A percentile compares a stretch with the other conserved stretches of the same genome.
phyloP scores from a whole-genome alignment of 176 grass and related monocot species.

The Canna indica region DNA sequence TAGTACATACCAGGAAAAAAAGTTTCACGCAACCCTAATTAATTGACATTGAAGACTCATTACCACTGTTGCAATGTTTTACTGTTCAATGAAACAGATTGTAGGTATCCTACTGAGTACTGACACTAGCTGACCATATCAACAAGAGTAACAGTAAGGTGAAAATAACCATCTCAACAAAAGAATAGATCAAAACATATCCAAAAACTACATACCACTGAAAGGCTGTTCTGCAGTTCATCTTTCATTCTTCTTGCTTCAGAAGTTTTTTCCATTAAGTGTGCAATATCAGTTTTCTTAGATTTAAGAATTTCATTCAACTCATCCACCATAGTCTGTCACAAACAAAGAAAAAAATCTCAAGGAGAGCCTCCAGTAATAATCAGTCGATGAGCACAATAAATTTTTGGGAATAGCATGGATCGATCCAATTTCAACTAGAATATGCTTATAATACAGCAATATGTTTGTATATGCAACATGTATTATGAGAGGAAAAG shows the following conservation, averaged over 20 bases:
- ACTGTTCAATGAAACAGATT: neutral
- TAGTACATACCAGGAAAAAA: too few relatives aligned
- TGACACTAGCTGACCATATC: neutral
- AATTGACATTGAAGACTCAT: neutral
- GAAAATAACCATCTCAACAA: neutral
- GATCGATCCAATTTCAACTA: slow-evolving; percentile 1
- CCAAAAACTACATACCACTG: slow-evolving; percentile 32
- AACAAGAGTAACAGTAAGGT: neutral
- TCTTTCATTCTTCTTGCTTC: slow-evolving; percentile 39
- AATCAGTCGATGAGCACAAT: neutral
- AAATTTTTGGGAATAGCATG: neutral
- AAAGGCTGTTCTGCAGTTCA: slow-evolving; percentile 42
- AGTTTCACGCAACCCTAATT: neutral
- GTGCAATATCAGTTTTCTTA: slow-evolving; percentile 43
- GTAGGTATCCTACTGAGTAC: too few relatives aligned
- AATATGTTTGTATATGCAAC: neutral
- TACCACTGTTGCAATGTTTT: neutral
- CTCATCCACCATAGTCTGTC: slow-evolving; percentile 50
- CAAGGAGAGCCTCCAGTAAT: neutral
- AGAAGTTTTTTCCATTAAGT: slow-evolving; percentile 50
- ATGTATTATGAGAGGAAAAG: neutral
- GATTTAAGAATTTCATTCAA: slow-evolving; percentile 36
- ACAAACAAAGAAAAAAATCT: neutral
- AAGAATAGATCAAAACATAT: neutral
- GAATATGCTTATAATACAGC: neutral